Evolutionary conservation across 2,329 filamentous ascomycete genomes (phyloP), one percentile per base, ranked within the genome.

Genomic region (Penicillium rolfsii): DNA sequence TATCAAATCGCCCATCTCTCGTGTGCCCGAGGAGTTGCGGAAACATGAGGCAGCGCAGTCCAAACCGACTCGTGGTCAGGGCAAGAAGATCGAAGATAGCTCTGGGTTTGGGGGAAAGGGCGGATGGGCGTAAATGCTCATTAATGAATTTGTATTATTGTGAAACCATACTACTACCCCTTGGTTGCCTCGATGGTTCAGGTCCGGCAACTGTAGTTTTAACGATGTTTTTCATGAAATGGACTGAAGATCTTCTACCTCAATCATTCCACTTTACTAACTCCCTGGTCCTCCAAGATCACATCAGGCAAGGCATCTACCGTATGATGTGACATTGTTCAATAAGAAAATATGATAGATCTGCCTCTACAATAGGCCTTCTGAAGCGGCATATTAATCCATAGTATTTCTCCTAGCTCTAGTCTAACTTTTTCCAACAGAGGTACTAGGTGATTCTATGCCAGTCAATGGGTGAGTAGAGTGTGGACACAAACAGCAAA

Each of bases 11-110:
- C 84, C 87, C 11, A 91, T 97, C 24, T 93, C 89, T 2, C 89
- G 91, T 73, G 90, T 99, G 28, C 93, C 95, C 0, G 95, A 99
- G 67, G 95, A 98, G 77, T 78, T 98, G 67, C 84, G 90, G 72
- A 89, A 93, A 68, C 93, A 97, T 73, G 92, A 96, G 77, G 89
- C 91, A 1, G 91, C 93, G n/a, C 93, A 97, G 79, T 90, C 93
- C 72, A 94, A 90, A 76, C 88, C 88, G 0, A 76, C 72, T n/a
- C 76, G 75, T 40, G 77, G 77, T 12, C 71, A 73, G 12, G 77
- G 78, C 65, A 83, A 83, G 73, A 83, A 81, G 66, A 78, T 79
- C 36, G 82, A 84, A 49, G 75, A 77, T 28, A 73, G 70, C 52
- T 74, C 73, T 33, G 70, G 69, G 26, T 76, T 76, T 61, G 75